phyloP scores from a whole-genome alignment of 371 early-diverging fungal genomes.

The Syncephalastrum sp. region DNA sequence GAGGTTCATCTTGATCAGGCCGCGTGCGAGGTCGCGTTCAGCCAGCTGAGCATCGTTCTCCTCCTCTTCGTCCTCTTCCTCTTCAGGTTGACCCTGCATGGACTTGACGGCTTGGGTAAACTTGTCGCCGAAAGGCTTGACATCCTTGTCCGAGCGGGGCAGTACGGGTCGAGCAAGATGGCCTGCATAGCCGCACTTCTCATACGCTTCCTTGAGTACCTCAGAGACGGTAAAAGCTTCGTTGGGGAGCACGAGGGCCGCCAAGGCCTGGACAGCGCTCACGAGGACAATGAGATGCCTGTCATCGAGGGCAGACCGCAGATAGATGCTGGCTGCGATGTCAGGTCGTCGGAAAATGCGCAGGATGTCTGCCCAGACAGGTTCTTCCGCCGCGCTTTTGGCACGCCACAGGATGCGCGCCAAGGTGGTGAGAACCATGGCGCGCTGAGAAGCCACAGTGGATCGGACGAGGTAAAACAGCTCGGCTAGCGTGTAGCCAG shows the following conservation, averaged over 20 bases:
- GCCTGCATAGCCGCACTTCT: not conserved
- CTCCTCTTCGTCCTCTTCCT: slow-evolving; percentile 18
- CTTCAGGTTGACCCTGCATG: slow-evolving; percentile 4
- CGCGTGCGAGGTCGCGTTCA: slow-evolving; percentile 50
- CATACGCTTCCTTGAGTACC: no score
- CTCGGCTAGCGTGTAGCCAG: slow-evolving; percentile 89
- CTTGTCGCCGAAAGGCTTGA: slow-evolving; percentile 13
- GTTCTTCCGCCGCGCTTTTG: slow-evolving; percentile 21
- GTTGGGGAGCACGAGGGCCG: slow-evolving; percentile 35
- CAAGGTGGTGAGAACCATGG: slow-evolving; percentile 66
- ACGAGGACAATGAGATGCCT: slow-evolving; percentile 57
- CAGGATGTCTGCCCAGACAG: slow-evolving; percentile 31
- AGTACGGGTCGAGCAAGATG: slow-evolving; percentile 18
- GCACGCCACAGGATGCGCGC: slow-evolving; percentile 60
- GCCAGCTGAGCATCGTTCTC: slow-evolving; percentile 47
- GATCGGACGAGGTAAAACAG: slow-evolving; percentile 79
- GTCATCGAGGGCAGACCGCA: slow-evolving; percentile 69
- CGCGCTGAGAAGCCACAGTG: slow-evolving; percentile 79
- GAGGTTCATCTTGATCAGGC: slow-evolving; percentile 56
- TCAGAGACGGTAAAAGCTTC: slow-evolving; percentile 4
- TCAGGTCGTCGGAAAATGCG: slow-evolving; percentile 38
- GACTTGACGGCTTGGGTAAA: slow-evolving; percentile 15
- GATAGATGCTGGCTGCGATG: slow-evolving; percentile 43
- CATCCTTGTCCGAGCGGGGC: slow-evolving; percentile 2
- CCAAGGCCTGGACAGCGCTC: slow-evolving; percentile 52